Evolutionary conservation across 768 basidiomycete genomes (phyloP).

Genomic region (Saitozyma podzolica): DNA sequence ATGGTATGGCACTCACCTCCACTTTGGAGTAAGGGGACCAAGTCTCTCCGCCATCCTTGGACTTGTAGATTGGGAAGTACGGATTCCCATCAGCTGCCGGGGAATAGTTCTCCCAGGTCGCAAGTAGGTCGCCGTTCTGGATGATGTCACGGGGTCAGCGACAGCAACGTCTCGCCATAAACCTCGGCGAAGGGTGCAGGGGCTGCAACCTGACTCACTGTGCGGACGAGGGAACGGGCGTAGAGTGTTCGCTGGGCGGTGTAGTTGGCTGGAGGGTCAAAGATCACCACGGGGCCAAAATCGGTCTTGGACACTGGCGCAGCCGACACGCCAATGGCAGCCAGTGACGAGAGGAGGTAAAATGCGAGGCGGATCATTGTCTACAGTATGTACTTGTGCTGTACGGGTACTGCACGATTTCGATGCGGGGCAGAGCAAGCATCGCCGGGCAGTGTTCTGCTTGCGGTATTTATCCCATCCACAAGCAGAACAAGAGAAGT

Average conservation of each 20-base stretch:
- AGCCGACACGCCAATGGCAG: too few relatives aligned
- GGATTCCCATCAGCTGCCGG: background rate
- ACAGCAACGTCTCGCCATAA: background rate
- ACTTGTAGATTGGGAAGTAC: conserved; percentile 30
- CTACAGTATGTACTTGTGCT: too few relatives aligned
- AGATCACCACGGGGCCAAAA: conserved; percentile 28
- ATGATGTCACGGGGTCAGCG: background rate
- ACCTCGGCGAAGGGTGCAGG: too few relatives aligned
- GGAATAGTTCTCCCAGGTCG: conserved; percentile 32
- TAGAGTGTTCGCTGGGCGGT: conserved; percentile 22
- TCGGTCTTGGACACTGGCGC: conserved; percentile 8
- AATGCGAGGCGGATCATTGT: too few relatives aligned
- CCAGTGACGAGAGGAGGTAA: too few relatives aligned
- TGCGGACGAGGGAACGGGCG: conserved; percentile 17
- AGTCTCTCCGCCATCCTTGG: conserved; percentile 16
- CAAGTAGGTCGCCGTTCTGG: conserved; percentile 7
- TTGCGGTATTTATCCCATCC: too few relatives aligned
- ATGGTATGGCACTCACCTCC: too few relatives aligned
- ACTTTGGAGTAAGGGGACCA: conserved; percentile 18
- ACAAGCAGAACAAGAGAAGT: too few relatives aligned
- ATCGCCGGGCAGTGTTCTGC: too few relatives aligned
- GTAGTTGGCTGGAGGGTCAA: conserved; percentile 21
- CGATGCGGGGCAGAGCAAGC: too few relatives aligned
- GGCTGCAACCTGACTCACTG: conserved; percentile 8
- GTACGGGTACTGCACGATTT: too few relatives aligned